phyloP scores from a whole-genome alignment of 768 basidiomycete genomes.

The Leucogyrophana mollusca region DNA sequence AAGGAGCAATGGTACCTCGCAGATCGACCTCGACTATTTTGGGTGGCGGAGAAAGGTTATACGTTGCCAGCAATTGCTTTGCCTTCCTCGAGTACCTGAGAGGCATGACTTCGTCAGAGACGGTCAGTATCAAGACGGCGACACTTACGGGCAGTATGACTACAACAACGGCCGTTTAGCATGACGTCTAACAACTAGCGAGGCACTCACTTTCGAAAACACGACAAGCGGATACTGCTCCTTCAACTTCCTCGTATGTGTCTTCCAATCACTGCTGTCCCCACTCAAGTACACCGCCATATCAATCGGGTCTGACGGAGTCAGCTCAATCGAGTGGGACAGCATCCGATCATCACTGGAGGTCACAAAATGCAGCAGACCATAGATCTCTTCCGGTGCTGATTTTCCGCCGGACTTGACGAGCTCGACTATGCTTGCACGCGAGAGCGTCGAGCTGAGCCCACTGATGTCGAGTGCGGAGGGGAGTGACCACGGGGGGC shows the following conservation, averaged over 20 bases:
- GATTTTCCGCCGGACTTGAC: slow-evolving; percentile 33
- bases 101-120: slow-evolving; percentile 4
- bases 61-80: slow-evolving; percentile 52
- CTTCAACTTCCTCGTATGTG: slow-evolving; percentile 36
- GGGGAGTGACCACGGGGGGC: slow-evolving; percentile 41
- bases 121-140: neutral
- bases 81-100: slow-evolving; percentile 28
- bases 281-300: slow-evolving; percentile 45
- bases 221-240: slow-evolving; percentile 64
- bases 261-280: slow-evolving; percentile 40
- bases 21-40: slow-evolving; percentile 75
- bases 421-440: slow-evolving; percentile 39
- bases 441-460: slow-evolving; percentile 31
- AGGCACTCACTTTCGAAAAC: slow-evolving; percentile 69
- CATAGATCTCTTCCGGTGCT: slow-evolving; percentile 62
- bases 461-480: slow-evolving; percentile 33
- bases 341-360: slow-evolving; percentile 43
- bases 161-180: slow-evolving; percentile 23
- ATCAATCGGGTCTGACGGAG: slow-evolving; percentile 47
- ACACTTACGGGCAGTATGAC: slow-evolving; percentile 75
- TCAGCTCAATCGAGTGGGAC: slow-evolving; percentile 38
- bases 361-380: slow-evolving; percentile 65
- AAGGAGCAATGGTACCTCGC: slow-evolving; percentile 37
- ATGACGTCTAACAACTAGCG: neutral
- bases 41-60: slow-evolving; percentile 62